A percentile compares a stretch with the other conserved stretches of the same genome.
These are phyloP conservation scores for Plasmodium billcollinsi DNA, from an alignment of 169 alveolate genomes.

Conservation along the genomic window DNA sequence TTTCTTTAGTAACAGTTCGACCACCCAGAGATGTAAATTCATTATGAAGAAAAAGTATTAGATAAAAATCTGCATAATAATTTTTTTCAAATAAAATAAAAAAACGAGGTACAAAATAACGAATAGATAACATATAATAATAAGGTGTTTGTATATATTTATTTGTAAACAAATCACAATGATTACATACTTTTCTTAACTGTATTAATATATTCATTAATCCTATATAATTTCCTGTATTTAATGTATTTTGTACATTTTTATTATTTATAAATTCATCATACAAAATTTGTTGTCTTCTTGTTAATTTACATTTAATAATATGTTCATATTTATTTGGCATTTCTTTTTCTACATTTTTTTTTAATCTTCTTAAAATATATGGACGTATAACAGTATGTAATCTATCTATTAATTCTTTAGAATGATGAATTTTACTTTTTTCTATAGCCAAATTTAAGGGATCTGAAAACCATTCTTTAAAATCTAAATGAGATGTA, in stretches of 20 bases:
- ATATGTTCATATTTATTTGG: slow-evolving; percentile 98
- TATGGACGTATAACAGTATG: slow-evolving; percentile 98
- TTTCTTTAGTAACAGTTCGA: not conserved
- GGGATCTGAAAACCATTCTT: slow-evolving; percentile 97
- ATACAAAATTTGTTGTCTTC: slow-evolving; percentile 95
- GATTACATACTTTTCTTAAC: slow-evolving; percentile 98
- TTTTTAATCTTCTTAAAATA: slow-evolving; percentile 96
- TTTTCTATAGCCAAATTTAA: slow-evolving; percentile 94
- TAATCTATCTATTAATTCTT: slow-evolving; percentile 89
- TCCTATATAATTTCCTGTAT: slow-evolving; percentile 93
- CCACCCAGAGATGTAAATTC: slow-evolving; percentile 54
- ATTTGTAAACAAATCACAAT: slow-evolving; percentile 98
- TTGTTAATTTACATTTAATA: slow-evolving; percentile 93
- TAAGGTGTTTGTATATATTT: slow-evolving; percentile 93
- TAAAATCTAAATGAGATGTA: slow-evolving; percentile 95
- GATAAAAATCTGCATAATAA: slow-evolving; percentile 18
- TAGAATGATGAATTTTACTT: slow-evolving; percentile 75
- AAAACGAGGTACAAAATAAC: slow-evolving; percentile 76
- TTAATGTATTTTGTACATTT: slow-evolving; percentile 82
- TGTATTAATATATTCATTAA: slow-evolving; percentile 97
- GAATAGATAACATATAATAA: slow-evolving; percentile 85
- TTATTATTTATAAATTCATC: slow-evolving; percentile 96
- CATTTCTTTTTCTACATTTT: slow-evolving; percentile 98
- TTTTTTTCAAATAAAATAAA: slow-evolving; percentile 22
- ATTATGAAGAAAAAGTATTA: slow-evolving; percentile 28